A percentile compares a stretch with the other conserved stretches of the same genome.
Conservation (phyloP, 179 eudicot genomes). For the Beta corolliflora region DNA sequence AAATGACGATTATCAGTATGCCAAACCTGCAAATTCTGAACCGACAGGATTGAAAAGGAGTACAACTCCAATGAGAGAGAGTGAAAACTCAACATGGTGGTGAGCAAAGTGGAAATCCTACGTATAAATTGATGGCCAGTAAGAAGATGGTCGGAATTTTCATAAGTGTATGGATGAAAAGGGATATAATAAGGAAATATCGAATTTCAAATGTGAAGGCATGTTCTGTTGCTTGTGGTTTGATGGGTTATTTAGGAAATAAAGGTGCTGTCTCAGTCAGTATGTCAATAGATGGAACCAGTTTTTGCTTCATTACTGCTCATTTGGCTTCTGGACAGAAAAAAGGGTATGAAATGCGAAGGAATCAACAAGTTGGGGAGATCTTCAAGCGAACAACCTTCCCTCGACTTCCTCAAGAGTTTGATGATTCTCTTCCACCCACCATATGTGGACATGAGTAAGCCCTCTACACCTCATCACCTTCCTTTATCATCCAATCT, state of each 20-base stretch:
- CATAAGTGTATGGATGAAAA: constrained; percentile 75
- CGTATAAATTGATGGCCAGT: constrained; percentile 66
- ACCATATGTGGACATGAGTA: constrained; percentile 76
- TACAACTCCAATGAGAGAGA: constrained; percentile 39
- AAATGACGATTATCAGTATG: constrained; percentile 52
- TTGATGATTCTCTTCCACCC: constrained; percentile 49
- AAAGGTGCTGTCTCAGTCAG: constrained; percentile 88
- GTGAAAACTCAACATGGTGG: constrained; percentile 41
- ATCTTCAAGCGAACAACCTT: constrained; percentile 64
- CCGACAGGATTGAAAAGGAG: constrained; percentile 31
- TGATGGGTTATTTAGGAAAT: constrained; percentile 78
- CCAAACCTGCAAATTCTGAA: constrained; percentile 27
- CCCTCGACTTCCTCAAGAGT: constrained; percentile 47
- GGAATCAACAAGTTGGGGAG: constrained; percentile 68
- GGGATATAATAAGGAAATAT: constrained; percentile 48
- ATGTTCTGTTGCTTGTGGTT: constrained; percentile 62
- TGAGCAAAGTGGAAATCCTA: constrained; percentile 39
- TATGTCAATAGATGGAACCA: constrained; percentile 64
- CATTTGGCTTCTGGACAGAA: constrained; percentile 88
- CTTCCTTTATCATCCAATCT: neutral
- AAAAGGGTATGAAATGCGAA: constrained; percentile 75
- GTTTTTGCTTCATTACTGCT: constrained; percentile 74
- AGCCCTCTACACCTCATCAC: constrained; percentile 24
- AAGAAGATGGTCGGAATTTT: constrained; percentile 85
- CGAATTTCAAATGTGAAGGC: constrained; percentile 65